Percentiles rank a stretch among this genome's conserved stretches.
Conservation (phyloP, 805 yeast genomes). For the Schwanniomyces sp. region DNA sequence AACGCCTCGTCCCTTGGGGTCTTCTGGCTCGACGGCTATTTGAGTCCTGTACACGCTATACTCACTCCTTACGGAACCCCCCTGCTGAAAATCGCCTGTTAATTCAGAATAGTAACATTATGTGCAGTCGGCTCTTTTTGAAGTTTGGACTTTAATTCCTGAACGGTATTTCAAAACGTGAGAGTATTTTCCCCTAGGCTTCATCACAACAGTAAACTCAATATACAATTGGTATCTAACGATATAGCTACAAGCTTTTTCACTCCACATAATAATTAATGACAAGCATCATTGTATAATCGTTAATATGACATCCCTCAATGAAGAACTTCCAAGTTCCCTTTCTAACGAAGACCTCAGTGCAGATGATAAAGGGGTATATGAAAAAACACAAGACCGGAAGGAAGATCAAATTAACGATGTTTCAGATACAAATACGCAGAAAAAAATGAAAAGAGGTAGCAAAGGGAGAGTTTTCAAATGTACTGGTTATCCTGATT, state of each 20-base stretch:
- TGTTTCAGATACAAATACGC: background rate
- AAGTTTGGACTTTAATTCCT: background rate
- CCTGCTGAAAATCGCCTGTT: background rate
- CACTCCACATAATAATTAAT: background rate
- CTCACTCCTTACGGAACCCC: background rate
- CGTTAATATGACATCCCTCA: background rate
- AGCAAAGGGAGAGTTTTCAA: conserved; percentile 69
- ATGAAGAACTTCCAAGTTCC: background rate
- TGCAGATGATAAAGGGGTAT: background rate
- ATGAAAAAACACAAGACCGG: background rate
- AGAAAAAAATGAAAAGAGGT: conserved; percentile 34
- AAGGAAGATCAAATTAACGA: background rate
- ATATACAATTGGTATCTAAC: background rate
- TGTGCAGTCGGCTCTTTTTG: background rate
- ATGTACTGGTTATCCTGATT: conserved; percentile 83
- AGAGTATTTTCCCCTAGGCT: background rate
- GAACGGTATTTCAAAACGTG: background rate
- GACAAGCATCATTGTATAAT: background rate
- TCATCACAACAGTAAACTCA: background rate
- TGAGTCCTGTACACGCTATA: background rate
- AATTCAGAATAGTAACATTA: no score
- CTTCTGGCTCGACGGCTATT: background rate
- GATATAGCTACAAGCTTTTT: background rate
- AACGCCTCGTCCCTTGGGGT: background rate
- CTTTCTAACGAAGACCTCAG: background rate